These are phyloP conservation scores for Pholiota molesta DNA, from an alignment of 768 basidiomycete genomes.

Conservation along the genomic window DNA sequence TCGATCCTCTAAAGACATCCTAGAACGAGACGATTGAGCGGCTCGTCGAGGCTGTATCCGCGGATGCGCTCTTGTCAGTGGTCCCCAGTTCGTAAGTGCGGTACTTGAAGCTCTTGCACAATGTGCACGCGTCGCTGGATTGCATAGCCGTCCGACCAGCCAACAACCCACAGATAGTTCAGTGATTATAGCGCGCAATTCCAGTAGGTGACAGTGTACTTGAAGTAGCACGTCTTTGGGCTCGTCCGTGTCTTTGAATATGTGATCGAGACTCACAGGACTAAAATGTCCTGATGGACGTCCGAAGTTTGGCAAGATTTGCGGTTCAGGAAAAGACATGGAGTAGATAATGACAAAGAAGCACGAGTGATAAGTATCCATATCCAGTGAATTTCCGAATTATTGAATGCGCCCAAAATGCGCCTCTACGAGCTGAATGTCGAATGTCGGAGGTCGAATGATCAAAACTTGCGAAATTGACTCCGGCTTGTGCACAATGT, in stretches of 20 bases:
- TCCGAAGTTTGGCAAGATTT: neutral
- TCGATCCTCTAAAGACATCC: neutral
- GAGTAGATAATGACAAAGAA: too few species aligned
- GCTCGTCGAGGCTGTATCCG: neutral
- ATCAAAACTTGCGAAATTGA: too few species aligned
- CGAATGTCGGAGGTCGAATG: too few species aligned
- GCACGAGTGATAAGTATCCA: too few species aligned
- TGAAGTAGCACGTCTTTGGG: neutral
- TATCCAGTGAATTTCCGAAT: too few species aligned
- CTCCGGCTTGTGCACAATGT: too few species aligned
- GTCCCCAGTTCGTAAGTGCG: neutral
- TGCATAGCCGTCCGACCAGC: neutral
- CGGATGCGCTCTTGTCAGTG: neutral
- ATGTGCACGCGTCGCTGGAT: neutral
- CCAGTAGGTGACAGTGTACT: neutral
- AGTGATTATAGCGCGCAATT: neutral
- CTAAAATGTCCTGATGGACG: neutral
- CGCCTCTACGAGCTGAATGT: too few species aligned
- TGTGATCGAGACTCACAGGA: neutral
- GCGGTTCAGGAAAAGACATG: neutral
- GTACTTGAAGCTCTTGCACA: neutral
- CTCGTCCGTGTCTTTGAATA: neutral
- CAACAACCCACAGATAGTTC: neutral
- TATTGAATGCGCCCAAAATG: too few species aligned
- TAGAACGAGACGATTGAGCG: neutral